Percentiles rank a stretch among this genome's conserved stretches.
Evolutionary conservation across 2,329 filamentous ascomycete species (phyloP).

Genomic region (Pleurostoma richardsiae): DNA sequence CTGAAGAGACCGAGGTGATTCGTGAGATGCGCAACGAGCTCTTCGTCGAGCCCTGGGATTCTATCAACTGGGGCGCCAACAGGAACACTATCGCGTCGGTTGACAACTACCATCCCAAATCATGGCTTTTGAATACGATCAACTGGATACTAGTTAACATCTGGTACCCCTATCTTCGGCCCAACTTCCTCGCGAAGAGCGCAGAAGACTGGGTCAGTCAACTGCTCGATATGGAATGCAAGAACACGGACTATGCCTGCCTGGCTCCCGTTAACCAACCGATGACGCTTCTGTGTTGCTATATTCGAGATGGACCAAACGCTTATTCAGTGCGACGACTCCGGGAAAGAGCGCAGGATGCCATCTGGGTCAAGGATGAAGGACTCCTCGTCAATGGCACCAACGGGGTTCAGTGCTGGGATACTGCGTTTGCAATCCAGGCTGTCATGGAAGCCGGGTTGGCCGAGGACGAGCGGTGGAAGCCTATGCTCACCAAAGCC

Average conservation of each 20-base stretch:
- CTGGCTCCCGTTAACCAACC: conserved; percentile 86
- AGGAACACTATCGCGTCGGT: conserved; percentile 74
- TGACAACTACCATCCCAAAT: conserved; percentile 94
- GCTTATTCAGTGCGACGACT: conserved; percentile 69
- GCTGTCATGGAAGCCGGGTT: conserved; percentile 75
- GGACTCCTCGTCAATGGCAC: conserved; percentile 95
- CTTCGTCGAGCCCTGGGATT: conserved; percentile 71
- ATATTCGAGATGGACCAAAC: conserved; percentile 76
- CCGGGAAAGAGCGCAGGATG: conserved; percentile 77
- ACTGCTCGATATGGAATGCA: conserved; percentile 84
- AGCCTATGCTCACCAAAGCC: conserved; percentile 76
- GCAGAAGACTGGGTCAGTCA: conserved; percentile 81
- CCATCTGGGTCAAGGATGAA: conserved; percentile 85
- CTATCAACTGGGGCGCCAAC: conserved; percentile 71
- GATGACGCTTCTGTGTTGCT: conserved; percentile 86
- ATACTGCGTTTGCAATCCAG: conserved; percentile 87
- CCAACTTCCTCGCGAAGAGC: conserved; percentile 57
- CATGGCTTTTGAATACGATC: conserved; percentile 70
- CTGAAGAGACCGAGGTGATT: conserved; percentile 70
- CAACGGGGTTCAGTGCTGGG: conserved; percentile 97
- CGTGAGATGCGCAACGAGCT: conserved; percentile 73
- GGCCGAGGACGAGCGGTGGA: conserved; percentile 71
- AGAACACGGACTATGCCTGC: conserved; percentile 82
- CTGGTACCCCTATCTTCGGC: conserved; percentile 74
- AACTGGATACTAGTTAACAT: conserved; percentile 78